Base-by-base conservation (phyloP, 768 basidiomycete genomes). In the Suillus ampliporus region DNA sequence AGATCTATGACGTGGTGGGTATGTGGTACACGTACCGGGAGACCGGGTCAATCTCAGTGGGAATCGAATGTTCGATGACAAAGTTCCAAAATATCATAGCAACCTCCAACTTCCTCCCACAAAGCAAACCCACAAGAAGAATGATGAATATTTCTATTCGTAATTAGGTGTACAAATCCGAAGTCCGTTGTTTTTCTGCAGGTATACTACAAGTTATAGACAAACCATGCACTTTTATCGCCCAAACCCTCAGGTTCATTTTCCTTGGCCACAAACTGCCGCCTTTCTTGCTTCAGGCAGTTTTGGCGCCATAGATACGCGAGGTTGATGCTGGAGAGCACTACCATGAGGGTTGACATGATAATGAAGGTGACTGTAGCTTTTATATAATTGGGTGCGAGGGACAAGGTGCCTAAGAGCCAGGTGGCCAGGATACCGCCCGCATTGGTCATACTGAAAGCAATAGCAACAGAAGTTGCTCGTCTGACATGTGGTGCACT, bases 361-460 rank as follows among this genome's bases (percentile, higher is more conserved):
- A 73, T 67, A 3, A 77, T 67, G 23, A 72, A 68, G 11, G 71
- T 74, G 61, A 77, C 63, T 3, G 84, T 83, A 0, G 84, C 87
- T 58, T 77, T 78, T 2, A 69, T 79, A 68, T 87, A 88, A 15
- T 76, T 64, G 10, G 86, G 86, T 2, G 82, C 74, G 1, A 80
- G 74, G 3, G 84, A 85, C 15, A 87, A 69, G 4, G 72, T 65
- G 13, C 85, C 86, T 35, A 87, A 71, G 10, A 87, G 79, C 86
- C 86, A 88, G 0, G 85, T 88, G 1, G 82, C 79, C 38, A 88
- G 81, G 52, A 89, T 87, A 2, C 86, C 86, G 13, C 86, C 86
- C 0, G 80, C 75, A 68, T 88, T 88, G 26, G 83, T 83, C 78
- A 84, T 79, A 65, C 84, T 84, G 64, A 86, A 84, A 1, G 81